Evolutionary conservation across 1,139 yeast species (phyloP).

Genomic region (Yamadazyma diddensiae): DNA sequence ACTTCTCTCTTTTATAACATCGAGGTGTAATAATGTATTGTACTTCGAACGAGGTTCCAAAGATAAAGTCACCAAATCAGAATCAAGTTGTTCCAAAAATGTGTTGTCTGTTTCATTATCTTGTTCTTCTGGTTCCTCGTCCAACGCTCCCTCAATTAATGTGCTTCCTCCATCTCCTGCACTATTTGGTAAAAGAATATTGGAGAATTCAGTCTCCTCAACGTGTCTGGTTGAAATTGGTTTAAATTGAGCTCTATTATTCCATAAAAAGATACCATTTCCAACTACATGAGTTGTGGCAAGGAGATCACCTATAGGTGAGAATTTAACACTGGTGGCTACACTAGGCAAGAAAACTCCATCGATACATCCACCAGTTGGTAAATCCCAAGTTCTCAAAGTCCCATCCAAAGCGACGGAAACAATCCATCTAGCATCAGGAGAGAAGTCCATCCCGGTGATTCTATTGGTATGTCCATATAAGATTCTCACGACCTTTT

Average conservation of each 20-base stretch:
- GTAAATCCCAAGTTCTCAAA: conserved; percentile 94
- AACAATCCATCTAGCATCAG: conserved; percentile 95
- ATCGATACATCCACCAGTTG: conserved; percentile 96
- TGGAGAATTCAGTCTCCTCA: conserved; percentile 68
- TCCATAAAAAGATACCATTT: conserved; percentile 90
- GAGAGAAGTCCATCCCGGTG: conserved; percentile 85
- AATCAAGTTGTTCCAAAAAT: conserved; percentile 65
- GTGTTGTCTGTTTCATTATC: conserved; percentile 16
- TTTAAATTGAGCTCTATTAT: conserved; percentile 81
- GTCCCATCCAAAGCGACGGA: conserved; percentile 84
- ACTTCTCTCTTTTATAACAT: conserved; percentile 78
- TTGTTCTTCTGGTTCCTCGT: conserved; percentile 25
- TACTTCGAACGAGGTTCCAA: conserved; percentile 75
- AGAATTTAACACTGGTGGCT: conserved; percentile 75
- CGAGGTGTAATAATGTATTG: conserved; percentile 75
- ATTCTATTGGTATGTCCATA: conserved; percentile 90
- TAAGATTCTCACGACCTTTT: conserved; percentile 78
- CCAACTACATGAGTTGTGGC: conserved; percentile 94
- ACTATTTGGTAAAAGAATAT: conserved; percentile 64
- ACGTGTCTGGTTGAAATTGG: conserved; percentile 73
- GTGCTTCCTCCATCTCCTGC: conserved; percentile 80
- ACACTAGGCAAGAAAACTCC: conserved; percentile 78
- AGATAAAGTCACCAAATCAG: conserved; percentile 68
- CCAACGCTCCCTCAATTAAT: conserved; percentile 74
- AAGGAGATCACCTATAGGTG: conserved; percentile 86